phyloP scores from a whole-genome alignment of 1,284 basidiomycete species.

The Sphaerobolus stellatus region DNA sequence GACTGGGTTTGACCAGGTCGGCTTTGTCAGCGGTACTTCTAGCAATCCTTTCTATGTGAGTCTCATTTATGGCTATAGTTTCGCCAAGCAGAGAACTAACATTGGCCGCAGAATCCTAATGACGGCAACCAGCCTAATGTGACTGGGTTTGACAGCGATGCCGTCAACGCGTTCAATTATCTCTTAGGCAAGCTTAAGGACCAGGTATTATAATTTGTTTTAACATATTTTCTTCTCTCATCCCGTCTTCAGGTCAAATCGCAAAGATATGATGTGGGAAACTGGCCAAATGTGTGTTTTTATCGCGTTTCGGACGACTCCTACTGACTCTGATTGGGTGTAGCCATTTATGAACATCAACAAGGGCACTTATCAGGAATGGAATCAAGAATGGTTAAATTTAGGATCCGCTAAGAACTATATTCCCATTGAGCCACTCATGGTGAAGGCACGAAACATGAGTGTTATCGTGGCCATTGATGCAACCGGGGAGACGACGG shows the following conservation, averaged over 20 bases:
- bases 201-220: background rate
- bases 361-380: background rate
- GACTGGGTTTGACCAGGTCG: slow-evolving; percentile 62
- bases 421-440: slow-evolving; percentile 50
- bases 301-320: background rate
- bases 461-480: slow-evolving; percentile 58
- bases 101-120: background rate
- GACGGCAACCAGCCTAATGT: background rate
- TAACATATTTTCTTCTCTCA: background rate
- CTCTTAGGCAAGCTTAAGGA: background rate
- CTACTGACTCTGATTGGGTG: background rate
- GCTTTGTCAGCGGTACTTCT: slow-evolving; percentile 63
- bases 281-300: slow-evolving; percentile 55
- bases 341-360: slow-evolving; percentile 42
- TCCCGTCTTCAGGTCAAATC: background rate
- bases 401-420: background rate
- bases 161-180: background rate
- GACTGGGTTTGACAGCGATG: background rate
- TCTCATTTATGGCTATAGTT: background rate
- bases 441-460: slow-evolving; percentile 49
- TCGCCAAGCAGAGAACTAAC: background rate
- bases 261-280: slow-evolving; percentile 52
- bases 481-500: slow-evolving; percentile 34
- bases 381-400: background rate
- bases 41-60: slow-evolving; percentile 62